Conservation (phyloP, 345 rosid genomes). For the Iberis pinnata region DNA sequence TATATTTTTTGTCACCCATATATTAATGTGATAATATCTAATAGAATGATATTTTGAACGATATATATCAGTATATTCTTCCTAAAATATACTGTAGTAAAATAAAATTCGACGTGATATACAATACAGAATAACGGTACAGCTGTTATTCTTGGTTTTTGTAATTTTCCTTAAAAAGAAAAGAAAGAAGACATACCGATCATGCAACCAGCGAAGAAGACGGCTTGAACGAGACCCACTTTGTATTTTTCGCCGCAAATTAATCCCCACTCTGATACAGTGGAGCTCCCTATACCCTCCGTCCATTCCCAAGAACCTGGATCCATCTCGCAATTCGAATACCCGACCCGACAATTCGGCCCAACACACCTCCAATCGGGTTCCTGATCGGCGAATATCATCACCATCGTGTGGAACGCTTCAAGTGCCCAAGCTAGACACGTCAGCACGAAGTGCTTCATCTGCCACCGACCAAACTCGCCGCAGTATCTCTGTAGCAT, state of each 20-base stretch:
- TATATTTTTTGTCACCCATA: no score
- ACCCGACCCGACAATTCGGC: constrained; percentile 38
- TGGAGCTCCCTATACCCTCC: constrained; percentile 57
- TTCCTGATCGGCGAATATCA: constrained; percentile 85
- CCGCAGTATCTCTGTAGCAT: constrained; percentile 76
- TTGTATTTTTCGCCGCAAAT: constrained; percentile 71
- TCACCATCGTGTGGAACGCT: constrained; percentile 90
- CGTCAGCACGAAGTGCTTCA: constrained; percentile 70
- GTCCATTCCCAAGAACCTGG: constrained; percentile 75
- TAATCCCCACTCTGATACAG: constrained; percentile 80
- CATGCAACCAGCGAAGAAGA: constrained; percentile 89
- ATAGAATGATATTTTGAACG: no score
- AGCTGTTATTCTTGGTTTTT: constrained; percentile 6
- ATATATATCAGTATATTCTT: no score
- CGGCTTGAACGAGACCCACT: constrained; percentile 78
- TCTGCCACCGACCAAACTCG: constrained; percentile 86
- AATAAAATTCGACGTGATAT: background rate
- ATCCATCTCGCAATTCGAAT: constrained; percentile 39
- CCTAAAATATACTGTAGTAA: background rate
- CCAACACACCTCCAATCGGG: constrained; percentile 47
- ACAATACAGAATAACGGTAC: background rate
- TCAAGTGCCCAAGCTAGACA: constrained; percentile 88
- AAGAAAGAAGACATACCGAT: constrained; percentile 44
- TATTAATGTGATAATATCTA: no score
- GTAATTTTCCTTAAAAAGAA: background rate